Evolutionary conservation across 1,284 basidiomycete species (phyloP).

Genomic region (Ceratobasidium papillatum): DNA sequence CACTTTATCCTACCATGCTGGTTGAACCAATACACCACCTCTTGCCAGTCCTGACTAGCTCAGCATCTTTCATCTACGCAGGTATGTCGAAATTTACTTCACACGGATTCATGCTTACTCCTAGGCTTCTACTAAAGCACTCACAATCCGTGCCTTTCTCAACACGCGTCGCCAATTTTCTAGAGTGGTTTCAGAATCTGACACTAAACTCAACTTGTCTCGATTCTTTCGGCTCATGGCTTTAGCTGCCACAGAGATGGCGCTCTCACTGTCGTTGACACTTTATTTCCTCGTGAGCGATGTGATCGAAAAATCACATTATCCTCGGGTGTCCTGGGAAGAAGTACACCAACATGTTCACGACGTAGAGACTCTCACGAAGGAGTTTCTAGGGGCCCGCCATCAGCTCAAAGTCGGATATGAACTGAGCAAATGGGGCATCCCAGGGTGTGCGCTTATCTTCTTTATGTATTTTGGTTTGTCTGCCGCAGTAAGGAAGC

Average conservation of each 20-base stretch:
- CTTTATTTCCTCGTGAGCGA: slow-evolving; percentile 4
- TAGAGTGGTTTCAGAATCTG: neutral
- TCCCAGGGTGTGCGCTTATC: slow-evolving; percentile 28
- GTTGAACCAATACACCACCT: neutral
- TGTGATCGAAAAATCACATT: too few relatives aligned
- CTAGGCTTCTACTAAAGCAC: slow-evolving; percentile 5
- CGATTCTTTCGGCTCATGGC: slow-evolving; percentile 28
- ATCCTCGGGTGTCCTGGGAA: too few relatives aligned
- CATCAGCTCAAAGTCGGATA: neutral
- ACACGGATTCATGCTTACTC: neutral
- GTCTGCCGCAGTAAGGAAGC: slow-evolving; percentile 35
- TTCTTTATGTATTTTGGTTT: slow-evolving; percentile 44
- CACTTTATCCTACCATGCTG: neutral
- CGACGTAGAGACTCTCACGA: too few relatives aligned
- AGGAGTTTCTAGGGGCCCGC: too few relatives aligned
- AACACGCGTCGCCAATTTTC: slow-evolving; percentile 32
- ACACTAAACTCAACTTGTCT: neutral
- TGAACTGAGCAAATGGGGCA: slow-evolving; percentile 24
- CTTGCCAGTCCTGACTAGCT: slow-evolving; percentile 7
- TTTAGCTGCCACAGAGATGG: slow-evolving; percentile 8
- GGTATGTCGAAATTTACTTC: neutral
- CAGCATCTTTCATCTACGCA: slow-evolving; percentile 15
- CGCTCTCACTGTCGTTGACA: neutral
- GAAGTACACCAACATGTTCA: too few relatives aligned
- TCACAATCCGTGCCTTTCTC: slow-evolving; percentile 29